These are phyloP conservation scores for Daldinia concentrica DNA, from an alignment of 495 filamentous ascomycete genomes.

Conservation along the genomic window DNA sequence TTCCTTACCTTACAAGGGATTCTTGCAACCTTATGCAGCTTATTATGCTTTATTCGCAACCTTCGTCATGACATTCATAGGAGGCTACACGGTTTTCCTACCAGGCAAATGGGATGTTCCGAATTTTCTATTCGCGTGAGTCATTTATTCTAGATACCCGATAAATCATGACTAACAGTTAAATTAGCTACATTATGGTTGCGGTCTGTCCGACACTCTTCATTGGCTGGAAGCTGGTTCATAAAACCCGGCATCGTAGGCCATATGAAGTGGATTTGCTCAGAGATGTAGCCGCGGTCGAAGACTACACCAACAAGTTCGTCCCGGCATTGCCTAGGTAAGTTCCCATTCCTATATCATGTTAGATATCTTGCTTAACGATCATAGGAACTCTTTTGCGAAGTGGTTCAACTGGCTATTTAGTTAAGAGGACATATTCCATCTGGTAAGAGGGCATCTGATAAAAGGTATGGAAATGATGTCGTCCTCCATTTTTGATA, in stretches of 20 bases:
- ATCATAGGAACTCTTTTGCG: constrained; percentile 22
- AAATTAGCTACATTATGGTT: constrained; percentile 30
- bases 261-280: constrained; percentile 71
- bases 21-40: constrained; percentile 74
- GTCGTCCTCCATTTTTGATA: neutral
- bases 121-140: constrained; percentile 79
- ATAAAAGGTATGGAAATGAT: neutral
- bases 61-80: constrained; percentile 75
- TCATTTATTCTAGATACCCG: constrained; percentile 13
- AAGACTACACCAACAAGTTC: constrained; percentile 75
- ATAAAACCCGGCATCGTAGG: constrained; percentile 66
- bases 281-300: constrained; percentile 73
- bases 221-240: constrained; percentile 74
- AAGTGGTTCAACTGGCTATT: constrained; percentile 38
- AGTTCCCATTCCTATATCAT: constrained; percentile 10
- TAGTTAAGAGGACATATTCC: constrained; percentile 1
- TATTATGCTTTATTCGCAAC: constrained; percentile 70
- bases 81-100: constrained; percentile 80
- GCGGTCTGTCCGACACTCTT: constrained; percentile 65
- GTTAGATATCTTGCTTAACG: constrained; percentile 5
- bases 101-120: constrained; percentile 75
- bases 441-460: neutral
- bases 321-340: constrained; percentile 67
- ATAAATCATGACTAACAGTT: constrained; percentile 2
- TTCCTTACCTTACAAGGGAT: constrained; percentile 70